Conservation (phyloP, 805 yeast species). For the Starmera pachycereana region DNA sequence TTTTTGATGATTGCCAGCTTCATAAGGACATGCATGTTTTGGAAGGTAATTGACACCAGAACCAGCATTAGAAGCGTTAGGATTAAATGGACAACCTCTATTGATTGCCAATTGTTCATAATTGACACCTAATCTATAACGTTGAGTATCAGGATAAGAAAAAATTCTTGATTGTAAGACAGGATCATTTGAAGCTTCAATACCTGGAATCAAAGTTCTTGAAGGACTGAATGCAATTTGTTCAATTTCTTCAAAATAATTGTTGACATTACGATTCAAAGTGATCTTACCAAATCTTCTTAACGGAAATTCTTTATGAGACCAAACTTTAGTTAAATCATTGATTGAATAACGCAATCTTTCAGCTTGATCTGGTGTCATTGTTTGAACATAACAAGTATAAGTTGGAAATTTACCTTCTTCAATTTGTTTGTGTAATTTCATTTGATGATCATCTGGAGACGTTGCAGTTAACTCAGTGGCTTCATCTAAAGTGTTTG, state of each 20-base stretch:
- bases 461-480: slow-evolving; percentile 33
- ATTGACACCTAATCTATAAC: slow-evolving; percentile 65
- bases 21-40: slow-evolving; percentile 39
- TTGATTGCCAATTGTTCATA: slow-evolving; percentile 60
- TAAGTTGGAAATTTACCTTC: slow-evolving; percentile 40
- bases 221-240: slow-evolving; percentile 65
- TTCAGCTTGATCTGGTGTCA: slow-evolving; percentile 48
- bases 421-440: slow-evolving; percentile 34
- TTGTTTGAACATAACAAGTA: slow-evolving; percentile 46
- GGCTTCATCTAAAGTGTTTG: slow-evolving; percentile 35
- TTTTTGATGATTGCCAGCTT: slow-evolving; percentile 38
- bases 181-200: slow-evolving; percentile 71
- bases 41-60: slow-evolving; percentile 37
- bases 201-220: slow-evolving; percentile 58
- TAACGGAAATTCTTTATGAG: slow-evolving; percentile 44
- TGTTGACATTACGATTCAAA: slow-evolving; percentile 44
- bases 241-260: slow-evolving; percentile 41
- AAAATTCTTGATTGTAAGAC: slow-evolving; percentile 68
- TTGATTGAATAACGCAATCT: slow-evolving; percentile 35
- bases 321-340: slow-evolving; percentile 51
- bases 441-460: slow-evolving; percentile 38
- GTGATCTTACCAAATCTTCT: slow-evolving; percentile 44
- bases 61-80: slow-evolving; percentile 37
- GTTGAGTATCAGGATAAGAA: slow-evolving; percentile 69
- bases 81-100: slow-evolving; percentile 25